Base-by-base conservation (phyloP, 2,329 filamentous ascomycete genomes). In the Exophiala mesophila region DNA sequence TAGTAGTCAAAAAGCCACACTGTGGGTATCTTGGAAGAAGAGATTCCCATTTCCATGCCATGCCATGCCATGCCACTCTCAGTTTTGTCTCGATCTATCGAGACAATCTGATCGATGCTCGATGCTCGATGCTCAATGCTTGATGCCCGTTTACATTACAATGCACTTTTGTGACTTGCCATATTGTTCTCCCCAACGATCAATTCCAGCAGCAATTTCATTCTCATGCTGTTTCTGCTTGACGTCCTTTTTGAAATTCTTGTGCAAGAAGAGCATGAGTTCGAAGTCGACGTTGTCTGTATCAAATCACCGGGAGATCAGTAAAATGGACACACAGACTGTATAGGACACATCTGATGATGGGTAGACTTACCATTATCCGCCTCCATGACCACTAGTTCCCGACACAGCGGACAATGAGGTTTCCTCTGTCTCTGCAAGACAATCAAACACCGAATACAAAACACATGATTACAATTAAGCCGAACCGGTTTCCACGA, bases 401-500 rank as follows among this genome's bases (percentile, higher is more conserved):
- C 74, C 44, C 88, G 74, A 60, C 88, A 94, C 40, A 92, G 69
- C 0, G 88, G 87, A 58, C 88, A 94, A 38, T 77, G 70, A 26
- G 74, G 73, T 58, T 84, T 80, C 46, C 74, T 72, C 28, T 78
- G 76, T 33, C 80, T 78, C 60, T 92, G 87, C 66, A 94, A 78
- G 55, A 85, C 80, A 49, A 94, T 80, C 36, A 90, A 73, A 59
- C 88, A 94, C 2, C 85, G 74, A 43, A 92, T 90, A 66, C 88
- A 94, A 58, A 90, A 89, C 10, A 89, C 68, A 53, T 92, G 86
- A 19, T 74, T 68, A 62, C 88, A 94, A 10, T 75, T 73, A 23
- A 94, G 70, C 17, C 81, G 77, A n/a, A 94, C 78, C 0, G 88
- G 88, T 54, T 85, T 78, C 71, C 84, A 92, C n/a, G 83, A 79